Base-by-base conservation (phyloP, 2,329 filamentous ascomycete species). In the Fusarium liriodendri region DNA sequence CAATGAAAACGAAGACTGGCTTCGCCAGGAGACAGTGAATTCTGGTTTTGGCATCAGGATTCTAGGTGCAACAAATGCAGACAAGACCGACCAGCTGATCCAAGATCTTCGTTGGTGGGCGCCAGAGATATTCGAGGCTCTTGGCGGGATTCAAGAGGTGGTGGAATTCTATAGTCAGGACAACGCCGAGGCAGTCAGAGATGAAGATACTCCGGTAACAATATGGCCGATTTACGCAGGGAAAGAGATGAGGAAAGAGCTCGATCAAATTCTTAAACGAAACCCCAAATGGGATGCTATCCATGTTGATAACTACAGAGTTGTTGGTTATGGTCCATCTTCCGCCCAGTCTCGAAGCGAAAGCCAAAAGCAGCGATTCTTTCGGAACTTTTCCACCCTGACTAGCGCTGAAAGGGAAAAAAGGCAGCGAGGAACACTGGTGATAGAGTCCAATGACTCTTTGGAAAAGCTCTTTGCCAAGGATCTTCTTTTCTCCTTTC, bases 401-500 rank as follows among this genome's bases (percentile, higher is more conserved):
- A 4, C 3, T 3, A 4, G n/a, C 11, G 0, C 29, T 14, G 29
- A n/a, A 32, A 33, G 18, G 22, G 2, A 4, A 16, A 5, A 29
- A 16, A 52, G 4, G 5, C 5, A 14, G 13, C 14, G 38, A 9
- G 13, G 7, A 11, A 25, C 32, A 13, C 27, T 60, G 0, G 55
- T 18, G n/a, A 16, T 25, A 25, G 57, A 27, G 25, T 22, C 52
- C 3, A 25, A 25, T 7, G 57, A 66, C 37, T 52, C 65, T 4
- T 18, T 60, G 3, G 65, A 60, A 20, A 52, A 35, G 14, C 60
- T 64, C 4, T 60, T 7, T 16, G 54, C 60, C 4, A 67, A 67
- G 11, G 52, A 67, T 20, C 54, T 67, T 2, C 61, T 67, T 18
- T 67, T 60, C 22, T 52, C 60, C 1, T 64, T 67, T 33, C 47